Evolutionary conservation across 2,329 filamentous ascomycete species (phyloP).

Genomic region (Fusarium pseudocircinatum): DNA sequence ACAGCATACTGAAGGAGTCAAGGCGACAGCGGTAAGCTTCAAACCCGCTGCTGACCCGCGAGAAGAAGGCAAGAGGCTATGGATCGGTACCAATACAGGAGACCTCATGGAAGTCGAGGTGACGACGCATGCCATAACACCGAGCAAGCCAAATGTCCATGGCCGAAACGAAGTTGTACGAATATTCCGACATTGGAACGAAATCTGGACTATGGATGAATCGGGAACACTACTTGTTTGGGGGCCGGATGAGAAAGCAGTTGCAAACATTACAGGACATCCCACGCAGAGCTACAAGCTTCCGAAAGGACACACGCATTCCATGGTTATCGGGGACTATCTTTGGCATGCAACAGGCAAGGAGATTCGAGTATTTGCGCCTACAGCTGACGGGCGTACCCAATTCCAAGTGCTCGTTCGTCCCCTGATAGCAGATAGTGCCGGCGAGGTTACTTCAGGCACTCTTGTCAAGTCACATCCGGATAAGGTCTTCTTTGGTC

Average conservation of each 20-base stretch:
- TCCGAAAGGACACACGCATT: conserved; percentile 85
- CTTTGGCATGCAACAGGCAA: conserved; percentile 91
- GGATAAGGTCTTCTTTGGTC: conserved; percentile 87
- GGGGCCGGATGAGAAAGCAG: conserved; percentile 76
- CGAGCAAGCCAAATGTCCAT: conserved; percentile 77
- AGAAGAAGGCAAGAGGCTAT: conserved; percentile 82
- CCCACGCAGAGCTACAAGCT: conserved; percentile 80
- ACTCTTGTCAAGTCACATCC: conserved; percentile 78
- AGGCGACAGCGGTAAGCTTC: conserved; percentile 83
- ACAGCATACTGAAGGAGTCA: conserved; percentile 85
- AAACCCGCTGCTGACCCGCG: conserved; percentile 82
- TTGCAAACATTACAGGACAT: conserved; percentile 77
- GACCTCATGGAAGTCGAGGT: conserved; percentile 93
- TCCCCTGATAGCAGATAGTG: conserved; percentile 75
- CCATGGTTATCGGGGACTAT: conserved; percentile 83
- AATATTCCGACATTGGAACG: conserved; percentile 86
- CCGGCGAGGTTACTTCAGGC: conserved; percentile 89
- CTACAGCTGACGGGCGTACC: conserved; percentile 71
- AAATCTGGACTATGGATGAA: conserved; percentile 95
- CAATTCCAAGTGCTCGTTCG: conserved; percentile 80
- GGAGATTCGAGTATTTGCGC: conserved; percentile 84
- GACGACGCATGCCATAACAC: conserved; percentile 73
- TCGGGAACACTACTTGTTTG: conserved; percentile 87
- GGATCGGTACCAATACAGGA: conserved; percentile 89
- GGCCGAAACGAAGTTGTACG: conserved; percentile 81